Evolutionary conservation across 2,329 filamentous ascomycete species (phyloP).

Genomic region (Xenoacremonium recifei): DNA sequence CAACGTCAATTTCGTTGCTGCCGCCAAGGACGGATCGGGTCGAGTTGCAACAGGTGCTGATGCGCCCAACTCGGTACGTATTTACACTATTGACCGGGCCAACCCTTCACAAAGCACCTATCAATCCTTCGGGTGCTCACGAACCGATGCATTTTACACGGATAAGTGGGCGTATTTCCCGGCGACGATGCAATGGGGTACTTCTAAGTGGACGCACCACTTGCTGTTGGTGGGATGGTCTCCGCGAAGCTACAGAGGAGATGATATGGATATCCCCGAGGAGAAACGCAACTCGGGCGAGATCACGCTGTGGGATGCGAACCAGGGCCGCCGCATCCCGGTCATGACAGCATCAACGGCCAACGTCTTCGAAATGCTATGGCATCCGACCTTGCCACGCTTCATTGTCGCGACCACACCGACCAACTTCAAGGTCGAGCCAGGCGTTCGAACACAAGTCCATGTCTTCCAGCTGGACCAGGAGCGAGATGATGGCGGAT

Average conservation of each 20-base stretch:
- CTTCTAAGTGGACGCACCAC: constrained; percentile 30
- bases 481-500: constrained; percentile 26
- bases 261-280: constrained; percentile 58
- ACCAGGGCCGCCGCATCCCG: constrained; percentile 40
- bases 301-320: constrained; percentile 58
- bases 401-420: constrained; percentile 61
- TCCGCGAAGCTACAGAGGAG: constrained; percentile 50
- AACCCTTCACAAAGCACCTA: constrained; percentile 38
- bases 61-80: constrained; percentile 52
- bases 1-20: constrained; percentile 62
- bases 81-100: constrained; percentile 47
- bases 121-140: constrained; percentile 40
- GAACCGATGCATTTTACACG: constrained; percentile 30
- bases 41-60: constrained; percentile 61
- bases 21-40: constrained; percentile 45
- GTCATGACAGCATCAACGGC: constrained; percentile 52
- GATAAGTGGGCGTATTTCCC: constrained; percentile 63
- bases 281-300: constrained; percentile 58
- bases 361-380: constrained; percentile 64
- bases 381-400: constrained; percentile 54
- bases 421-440: constrained; percentile 42
- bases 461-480: constrained; percentile 47
- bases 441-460: constrained; percentile 53
- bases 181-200: constrained; percentile 62
- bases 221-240: constrained; percentile 63